Percentiles rank a stretch among this genome's conserved stretches.
Evolutionary conservation across 2,329 filamentous ascomycete genomes (phyloP).

Genomic region (Mycocentrospora acerina): DNA sequence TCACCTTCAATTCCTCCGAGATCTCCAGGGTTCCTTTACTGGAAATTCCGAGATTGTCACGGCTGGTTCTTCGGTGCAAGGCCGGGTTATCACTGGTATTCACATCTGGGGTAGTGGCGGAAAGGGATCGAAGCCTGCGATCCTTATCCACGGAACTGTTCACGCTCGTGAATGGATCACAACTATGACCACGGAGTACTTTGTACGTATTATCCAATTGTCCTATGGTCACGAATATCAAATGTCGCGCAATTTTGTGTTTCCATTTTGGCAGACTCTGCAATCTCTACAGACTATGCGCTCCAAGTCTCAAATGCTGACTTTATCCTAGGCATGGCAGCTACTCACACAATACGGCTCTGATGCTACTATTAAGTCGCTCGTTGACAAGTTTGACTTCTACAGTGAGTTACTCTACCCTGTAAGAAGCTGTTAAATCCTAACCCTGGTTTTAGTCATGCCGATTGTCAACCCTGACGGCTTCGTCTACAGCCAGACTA

Average conservation of each 20-base stretch:
- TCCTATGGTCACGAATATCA: too few relatives aligned
- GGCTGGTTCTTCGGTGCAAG: slow-evolving; percentile 34
- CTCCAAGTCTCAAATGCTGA: background rate
- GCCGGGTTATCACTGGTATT: slow-evolving; percentile 37
- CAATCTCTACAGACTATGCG: too few relatives aligned
- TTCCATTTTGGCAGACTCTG: too few relatives aligned
- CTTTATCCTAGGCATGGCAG: slow-evolving; percentile 29
- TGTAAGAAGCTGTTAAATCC: too few relatives aligned
- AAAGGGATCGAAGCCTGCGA: slow-evolving; percentile 40
- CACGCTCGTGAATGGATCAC: slow-evolving; percentile 42
- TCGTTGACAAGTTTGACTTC: slow-evolving; percentile 41
- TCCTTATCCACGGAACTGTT: slow-evolving; percentile 39
- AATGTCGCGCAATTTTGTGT: too few relatives aligned
- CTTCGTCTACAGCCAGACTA: slow-evolving; percentile 43
- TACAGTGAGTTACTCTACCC: slow-evolving; percentile 21
- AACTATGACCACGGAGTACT: slow-evolving; percentile 29
- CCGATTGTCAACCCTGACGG: slow-evolving; percentile 27
- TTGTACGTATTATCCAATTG: background rate
- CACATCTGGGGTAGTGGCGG: slow-evolving; percentile 42
- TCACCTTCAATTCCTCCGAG: slow-evolving; percentile 35
- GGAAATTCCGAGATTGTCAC: slow-evolving; percentile 37
- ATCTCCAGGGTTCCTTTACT: slow-evolving; percentile 36
- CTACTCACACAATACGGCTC: slow-evolving; percentile 38
- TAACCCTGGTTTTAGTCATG: slow-evolving; percentile 14
- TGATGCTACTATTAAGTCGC: slow-evolving; percentile 33